Base-by-base conservation (phyloP, 345 rosid species). In the Trapa bicornis region DNA sequence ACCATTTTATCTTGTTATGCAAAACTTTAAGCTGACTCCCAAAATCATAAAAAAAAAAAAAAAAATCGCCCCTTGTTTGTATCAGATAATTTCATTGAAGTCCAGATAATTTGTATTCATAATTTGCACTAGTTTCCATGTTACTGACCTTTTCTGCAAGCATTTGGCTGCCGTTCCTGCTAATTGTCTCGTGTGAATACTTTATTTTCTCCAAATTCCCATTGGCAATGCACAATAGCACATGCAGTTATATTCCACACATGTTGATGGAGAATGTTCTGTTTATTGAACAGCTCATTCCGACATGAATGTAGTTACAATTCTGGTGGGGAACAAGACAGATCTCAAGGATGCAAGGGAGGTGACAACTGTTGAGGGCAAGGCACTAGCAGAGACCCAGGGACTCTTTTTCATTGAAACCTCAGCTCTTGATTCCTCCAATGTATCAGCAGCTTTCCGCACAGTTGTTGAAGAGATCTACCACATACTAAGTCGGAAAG, bases 281-380 rank as follows among this genome's bases (percentile, higher is more conserved):
- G 70, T 37, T 57, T 41, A 41, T 79, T 72, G 73, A 74, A 81
- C 94, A 93, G 98, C 92, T 65, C 96, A 90, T 71, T 93, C 97
- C 2, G 98, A 93, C 82, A 93, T 93, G 97, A 93, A 93, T 71
- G 97, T 93, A 32, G 96, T 90, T 54, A 93, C 98, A 11, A 86
- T 93, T 72, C 81, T 93, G 47, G 86, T 93, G 47, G 98, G 97
- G 14, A 93, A 90, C 91, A 93, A 93, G 81, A 70, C 94, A 0
- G 98, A 90, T 82, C 92, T 93, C 17, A 83, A 86, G 79, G 97
- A 90, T 67, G 88, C 92, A 10, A 84, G 98, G 81, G 98, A 93
- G 76, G 97, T 93, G 62, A 48, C 92, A 5, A 85, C 92, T 11
- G 84, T 79, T 0, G 98, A 93, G 84, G 98, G 94, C 65, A 93